Evolutionary conservation across 192 early-diverging fungal species (phyloP), one percentile per base, ranked within the genome.

Genomic region (Entomortierella beljakovae): DNA sequence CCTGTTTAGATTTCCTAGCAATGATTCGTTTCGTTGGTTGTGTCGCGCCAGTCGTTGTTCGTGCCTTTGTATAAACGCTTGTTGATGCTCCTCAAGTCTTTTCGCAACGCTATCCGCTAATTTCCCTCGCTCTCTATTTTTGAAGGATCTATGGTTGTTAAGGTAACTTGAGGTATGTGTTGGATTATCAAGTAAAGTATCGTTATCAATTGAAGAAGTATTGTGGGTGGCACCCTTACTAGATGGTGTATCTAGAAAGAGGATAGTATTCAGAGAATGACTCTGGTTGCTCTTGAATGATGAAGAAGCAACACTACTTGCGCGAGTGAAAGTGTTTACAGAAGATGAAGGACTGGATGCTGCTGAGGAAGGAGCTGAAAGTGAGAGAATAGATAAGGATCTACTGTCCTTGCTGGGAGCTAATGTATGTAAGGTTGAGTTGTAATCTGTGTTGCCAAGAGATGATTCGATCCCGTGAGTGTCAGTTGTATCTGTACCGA

Each of bases 271-370:
- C 31, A 34, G 63, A 22, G 38, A 31, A 32, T 63, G 59, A 46
- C 29, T 68, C 23, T 76, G 55, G 8, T 54, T 61, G 53, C 26
- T 40, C 23, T 52, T 68, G 61, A 33, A 42, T 9, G 73, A 63
- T 4, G 74, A 77, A 13, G 66, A 69, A 15, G 43, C 55, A 38
- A 69, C 61, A 28, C 66, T 77, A 29, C 66, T 77, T 15, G 74
- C 66, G 9, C 74, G 65, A 10, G 74, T 77, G 61, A 69, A 40
- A n/a, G 74, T 77, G 28, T 77, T 69, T 3, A 64, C 51, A 33
- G 66, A 77, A 3, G 74, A 69, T 6, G 74, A 69, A 18, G 74
- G 61, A 25, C 74, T 77, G 28, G 74, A 77, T n/a, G 66, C 52
- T 22, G 55, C 54, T 13, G 74, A 77, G 22, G 71, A 74, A 29